Evolutionary conservation across 139 green algal species (phyloP).

Genomic region (Chlamydomonas sp.): DNA sequence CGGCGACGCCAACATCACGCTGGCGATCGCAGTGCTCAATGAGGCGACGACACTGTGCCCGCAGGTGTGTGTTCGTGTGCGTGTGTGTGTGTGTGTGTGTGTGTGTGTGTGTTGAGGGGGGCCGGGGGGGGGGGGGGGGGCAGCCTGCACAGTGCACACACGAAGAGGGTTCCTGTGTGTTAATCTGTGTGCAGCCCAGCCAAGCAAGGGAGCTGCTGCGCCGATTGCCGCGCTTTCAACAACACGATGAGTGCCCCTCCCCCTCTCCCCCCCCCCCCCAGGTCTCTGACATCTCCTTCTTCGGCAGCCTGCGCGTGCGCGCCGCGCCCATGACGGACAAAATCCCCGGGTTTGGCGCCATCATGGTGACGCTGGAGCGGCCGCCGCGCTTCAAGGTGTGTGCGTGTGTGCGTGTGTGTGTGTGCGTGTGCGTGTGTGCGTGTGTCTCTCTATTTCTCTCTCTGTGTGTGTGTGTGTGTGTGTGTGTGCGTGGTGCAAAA

Average conservation of each 20-base stretch:
- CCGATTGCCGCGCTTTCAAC: background rate
- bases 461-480: too few species aligned
- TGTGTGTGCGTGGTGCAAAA: too few species aligned
- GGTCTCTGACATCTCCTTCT: conserved; percentile 71
- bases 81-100: background rate
- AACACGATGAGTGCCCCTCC: background rate
- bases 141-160: too few species aligned
- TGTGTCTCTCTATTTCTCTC: too few species aligned
- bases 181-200: background rate
- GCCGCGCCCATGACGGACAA: conserved; percentile 56
- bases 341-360: conserved; percentile 69
- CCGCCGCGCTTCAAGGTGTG: conserved; percentile 17
- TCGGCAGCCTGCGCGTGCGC: conserved; percentile 47
- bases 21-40: conserved; percentile 65
- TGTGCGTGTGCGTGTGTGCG: too few species aligned
- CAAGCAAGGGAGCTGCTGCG: background rate
- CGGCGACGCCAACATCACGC: conserved; percentile 78
- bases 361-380: conserved; percentile 33
- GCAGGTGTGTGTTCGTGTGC: background rate
- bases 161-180: background rate
- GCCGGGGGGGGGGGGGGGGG: too few species aligned
- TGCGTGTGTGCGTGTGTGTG: too few species aligned
- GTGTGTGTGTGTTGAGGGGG: too few species aligned
- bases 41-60: background rate
- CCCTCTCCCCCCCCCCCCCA: conserved; percentile 38